A percentile compares a stretch with the other conserved stretches of the same genome.
Conservation (phyloP, 306 rosid genomes). For the Quercus cerris region DNA sequence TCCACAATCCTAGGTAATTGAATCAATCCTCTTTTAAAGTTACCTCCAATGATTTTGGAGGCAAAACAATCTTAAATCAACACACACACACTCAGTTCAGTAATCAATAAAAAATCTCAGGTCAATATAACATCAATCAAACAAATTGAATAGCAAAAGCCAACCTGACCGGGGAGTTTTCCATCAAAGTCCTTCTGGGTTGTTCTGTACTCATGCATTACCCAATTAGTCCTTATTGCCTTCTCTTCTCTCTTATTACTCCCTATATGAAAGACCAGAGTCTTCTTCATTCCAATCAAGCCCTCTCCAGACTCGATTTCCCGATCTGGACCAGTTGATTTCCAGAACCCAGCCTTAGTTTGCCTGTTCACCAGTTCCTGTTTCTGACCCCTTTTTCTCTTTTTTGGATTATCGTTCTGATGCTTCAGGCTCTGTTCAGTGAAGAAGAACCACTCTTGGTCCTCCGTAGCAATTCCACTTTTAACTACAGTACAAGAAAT, state of each 20-base stretch:
- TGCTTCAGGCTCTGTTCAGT: constrained; percentile 82
- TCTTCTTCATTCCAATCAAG: constrained; percentile 89
- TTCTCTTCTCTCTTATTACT: constrained; percentile 87
- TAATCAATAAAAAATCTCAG: no score
- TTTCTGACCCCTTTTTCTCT: no score
- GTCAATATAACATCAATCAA: no score
- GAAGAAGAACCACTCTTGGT: constrained; percentile 96
- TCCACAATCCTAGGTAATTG: no score
- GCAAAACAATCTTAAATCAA: no score
- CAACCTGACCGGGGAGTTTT: constrained; percentile 88
- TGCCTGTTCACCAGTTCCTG: constrained; percentile 49
- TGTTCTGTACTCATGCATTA: constrained; percentile 86
- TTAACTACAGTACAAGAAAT: constrained; percentile 42
- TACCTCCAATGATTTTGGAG: no score
- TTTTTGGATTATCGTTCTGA: constrained; percentile 71
- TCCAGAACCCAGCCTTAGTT: constrained; percentile 80
- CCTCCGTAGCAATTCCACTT: constrained; percentile 63
- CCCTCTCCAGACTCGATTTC: constrained; percentile 52
- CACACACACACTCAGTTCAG: no score
- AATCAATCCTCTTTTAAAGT: no score
- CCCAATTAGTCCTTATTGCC: constrained; percentile 87
- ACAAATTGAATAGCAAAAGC: background rate
- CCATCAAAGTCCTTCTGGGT: constrained; percentile 81
- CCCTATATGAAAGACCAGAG: constrained; percentile 78
- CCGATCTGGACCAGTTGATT: constrained; percentile 92